A percentile compares a stretch with the other conserved stretches of the same genome.
phyloP scores from a whole-genome alignment of 2,329 filamentous ascomycete genomes.

The Phyllosticta paracitricarpa region DNA sequence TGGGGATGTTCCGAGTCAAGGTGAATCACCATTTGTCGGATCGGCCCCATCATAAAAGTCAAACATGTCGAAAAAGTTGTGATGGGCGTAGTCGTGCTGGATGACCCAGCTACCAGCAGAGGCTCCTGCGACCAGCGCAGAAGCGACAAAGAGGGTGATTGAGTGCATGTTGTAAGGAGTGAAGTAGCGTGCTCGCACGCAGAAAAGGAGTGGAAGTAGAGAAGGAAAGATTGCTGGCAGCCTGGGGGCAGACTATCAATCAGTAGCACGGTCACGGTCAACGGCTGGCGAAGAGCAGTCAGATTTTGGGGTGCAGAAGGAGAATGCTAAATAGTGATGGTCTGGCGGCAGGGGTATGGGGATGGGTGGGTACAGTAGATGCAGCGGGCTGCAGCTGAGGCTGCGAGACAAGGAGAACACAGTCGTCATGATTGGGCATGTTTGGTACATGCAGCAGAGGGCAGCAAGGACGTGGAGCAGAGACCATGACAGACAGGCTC shows the following conservation, averaged over 20 bases:
- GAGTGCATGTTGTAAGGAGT: constrained; percentile 21
- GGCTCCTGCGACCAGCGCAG: constrained; percentile 21
- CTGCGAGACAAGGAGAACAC: too few species aligned
- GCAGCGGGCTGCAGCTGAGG: not conserved
- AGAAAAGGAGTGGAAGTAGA: not conserved
- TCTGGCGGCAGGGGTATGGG: not conserved
- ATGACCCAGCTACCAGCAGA: constrained; percentile 27
- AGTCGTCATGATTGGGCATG: not conserved
- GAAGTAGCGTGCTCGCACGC: constrained; percentile 1
- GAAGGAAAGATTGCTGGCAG: not conserved
- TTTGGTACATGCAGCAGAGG: not conserved
- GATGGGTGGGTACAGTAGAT: too few species aligned
- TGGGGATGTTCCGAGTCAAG: constrained; percentile 12
- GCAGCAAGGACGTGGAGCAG: not conserved
- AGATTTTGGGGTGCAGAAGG: constrained; percentile 1
- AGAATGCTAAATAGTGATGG: not conserved
- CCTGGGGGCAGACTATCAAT: too few species aligned
- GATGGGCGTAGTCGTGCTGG: constrained; percentile 14
- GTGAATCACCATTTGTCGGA: constrained; percentile 31
- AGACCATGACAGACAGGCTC: not conserved
- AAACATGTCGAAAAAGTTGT: constrained; percentile 28
- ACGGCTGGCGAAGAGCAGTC: constrained; percentile 1
- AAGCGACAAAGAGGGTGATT: constrained; percentile 24
- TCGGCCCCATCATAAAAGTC: constrained; percentile 29
- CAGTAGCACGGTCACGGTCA: constrained; percentile 6